phyloP scores from a whole-genome alignment of 208 protist genomes.

The Acanthamoeba sp. region DNA sequence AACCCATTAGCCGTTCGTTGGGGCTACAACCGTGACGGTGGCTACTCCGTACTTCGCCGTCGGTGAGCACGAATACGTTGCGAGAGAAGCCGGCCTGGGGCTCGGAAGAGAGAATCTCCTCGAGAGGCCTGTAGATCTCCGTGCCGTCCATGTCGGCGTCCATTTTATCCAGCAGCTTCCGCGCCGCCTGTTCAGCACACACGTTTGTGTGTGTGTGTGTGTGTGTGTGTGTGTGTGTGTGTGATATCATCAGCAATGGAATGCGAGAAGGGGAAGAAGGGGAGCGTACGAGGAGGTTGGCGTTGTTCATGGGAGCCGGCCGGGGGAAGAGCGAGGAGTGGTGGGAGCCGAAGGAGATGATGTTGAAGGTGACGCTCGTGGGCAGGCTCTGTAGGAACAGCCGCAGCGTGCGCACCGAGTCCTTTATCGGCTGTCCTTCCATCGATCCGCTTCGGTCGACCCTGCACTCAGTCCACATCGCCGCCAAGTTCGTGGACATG shows the following conservation, averaged over 20 bases:
- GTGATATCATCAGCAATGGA: too few relatives aligned
- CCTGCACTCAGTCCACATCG: background rate
- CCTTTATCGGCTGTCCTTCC: background rate
- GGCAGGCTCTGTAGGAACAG: constrained; percentile 53
- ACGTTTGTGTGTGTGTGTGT: background rate
- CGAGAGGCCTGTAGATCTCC: background rate
- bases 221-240: too few relatives aligned
- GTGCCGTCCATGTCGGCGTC: constrained; percentile 45
- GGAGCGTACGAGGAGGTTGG: background rate
- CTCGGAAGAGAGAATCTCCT: background rate
- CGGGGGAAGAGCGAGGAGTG: background rate
- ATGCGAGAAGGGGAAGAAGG: too few relatives aligned
- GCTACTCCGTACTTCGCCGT: constrained; percentile 43
- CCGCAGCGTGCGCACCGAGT: background rate
- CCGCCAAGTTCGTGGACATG: too few relatives aligned
- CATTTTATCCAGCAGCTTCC: background rate
- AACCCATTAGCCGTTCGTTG: background rate
- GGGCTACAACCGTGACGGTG: background rate
- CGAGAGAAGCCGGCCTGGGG: background rate
- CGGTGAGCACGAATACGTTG: constrained; percentile 35
- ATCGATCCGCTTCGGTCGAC: constrained; percentile 8
- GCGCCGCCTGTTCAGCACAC: too few relatives aligned
- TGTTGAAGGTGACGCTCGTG: background rate
- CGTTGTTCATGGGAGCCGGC: background rate
- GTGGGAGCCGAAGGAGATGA: background rate